Conservation (phyloP, 176 grass and related monocot species). For the Triticum monococcum region DNA sequence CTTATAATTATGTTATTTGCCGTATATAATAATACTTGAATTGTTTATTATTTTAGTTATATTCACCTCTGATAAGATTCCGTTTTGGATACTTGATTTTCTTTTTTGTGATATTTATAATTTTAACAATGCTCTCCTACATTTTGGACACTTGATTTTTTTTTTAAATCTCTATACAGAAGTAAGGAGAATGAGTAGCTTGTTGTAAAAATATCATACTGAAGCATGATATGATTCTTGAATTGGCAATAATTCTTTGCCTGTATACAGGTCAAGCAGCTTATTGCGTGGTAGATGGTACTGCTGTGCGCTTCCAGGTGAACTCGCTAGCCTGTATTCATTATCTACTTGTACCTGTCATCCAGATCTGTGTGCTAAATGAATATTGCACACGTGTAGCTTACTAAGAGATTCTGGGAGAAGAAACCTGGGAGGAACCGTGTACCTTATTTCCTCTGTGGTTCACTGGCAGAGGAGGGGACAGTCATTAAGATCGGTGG, state of each 20-base stretch:
- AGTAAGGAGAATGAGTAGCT: not conserved
- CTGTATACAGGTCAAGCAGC: conserved; percentile 61
- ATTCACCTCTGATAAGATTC: not conserved
- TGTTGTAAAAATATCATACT: conserved; percentile 3
- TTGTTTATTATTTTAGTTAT: not conserved
- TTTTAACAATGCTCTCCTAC: not conserved
- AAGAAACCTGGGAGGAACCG: conserved; percentile 51
- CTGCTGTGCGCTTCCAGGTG: conserved; percentile 71
- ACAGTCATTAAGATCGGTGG: conserved; percentile 48
- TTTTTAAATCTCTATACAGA: conserved; percentile 22
- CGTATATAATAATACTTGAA: not conserved
- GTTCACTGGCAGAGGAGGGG: conserved; percentile 64
- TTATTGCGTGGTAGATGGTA: conserved; percentile 82
- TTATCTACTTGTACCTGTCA: not conserved
- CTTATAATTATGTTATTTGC: not conserved
- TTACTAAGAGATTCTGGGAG: conserved; percentile 68
- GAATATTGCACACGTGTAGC: conserved; percentile 47
- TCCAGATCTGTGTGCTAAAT: conserved; percentile 34
- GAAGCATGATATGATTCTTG: not conserved
- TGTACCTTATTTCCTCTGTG: conserved; percentile 74
- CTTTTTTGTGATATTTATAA: conserved; percentile 9
- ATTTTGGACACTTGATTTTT: not conserved
- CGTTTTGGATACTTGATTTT: not conserved
- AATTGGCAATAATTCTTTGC: conserved; percentile 15
- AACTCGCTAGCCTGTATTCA: conserved; percentile 8